Evolutionary conservation across 257 asterid genomes (phyloP).

Genomic region (Solanum medicagineum): DNA sequence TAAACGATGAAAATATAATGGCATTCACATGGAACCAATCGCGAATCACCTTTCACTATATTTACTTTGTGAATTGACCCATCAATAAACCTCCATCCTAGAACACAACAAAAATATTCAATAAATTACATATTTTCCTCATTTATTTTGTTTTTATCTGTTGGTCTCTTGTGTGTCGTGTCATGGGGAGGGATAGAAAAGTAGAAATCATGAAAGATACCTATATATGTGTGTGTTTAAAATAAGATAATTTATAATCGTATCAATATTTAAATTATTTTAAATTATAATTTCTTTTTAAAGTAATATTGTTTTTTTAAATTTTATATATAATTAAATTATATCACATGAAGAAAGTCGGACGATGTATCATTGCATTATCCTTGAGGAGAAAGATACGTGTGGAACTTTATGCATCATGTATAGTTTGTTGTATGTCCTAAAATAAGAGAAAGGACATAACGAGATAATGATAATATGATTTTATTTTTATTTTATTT

Average conservation of each 20-base stretch:
- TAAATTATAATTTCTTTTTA: no score
- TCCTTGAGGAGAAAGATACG: not conserved
- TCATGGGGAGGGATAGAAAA: not conserved
- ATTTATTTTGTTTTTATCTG: not conserved
- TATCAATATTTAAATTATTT: not conserved
- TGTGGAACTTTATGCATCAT: not conserved
- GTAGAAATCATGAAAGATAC: not conserved
- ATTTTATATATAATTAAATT: not conserved
- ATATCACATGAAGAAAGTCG: not conserved
- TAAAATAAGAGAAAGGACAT: not conserved
- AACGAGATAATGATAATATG: not conserved
- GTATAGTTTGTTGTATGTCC: not conserved
- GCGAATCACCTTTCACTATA: not conserved
- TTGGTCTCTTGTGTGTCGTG: not conserved
- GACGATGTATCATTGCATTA: not conserved
- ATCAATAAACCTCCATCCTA: not conserved
- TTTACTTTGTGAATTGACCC: not conserved
- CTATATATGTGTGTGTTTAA: not conserved
- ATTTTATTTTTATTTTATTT: not conserved
- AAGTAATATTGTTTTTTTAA: no score
- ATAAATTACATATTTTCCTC: not conserved
- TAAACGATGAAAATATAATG: not conserved
- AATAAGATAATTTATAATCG: not conserved
- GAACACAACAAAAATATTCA: not conserved
- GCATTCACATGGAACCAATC: not conserved